A percentile compares a stretch with the other conserved stretches of the same genome.
phyloP scores from a whole-genome alignment of 1,139 yeast genomes.

The Yamadazyma conglobata region DNA sequence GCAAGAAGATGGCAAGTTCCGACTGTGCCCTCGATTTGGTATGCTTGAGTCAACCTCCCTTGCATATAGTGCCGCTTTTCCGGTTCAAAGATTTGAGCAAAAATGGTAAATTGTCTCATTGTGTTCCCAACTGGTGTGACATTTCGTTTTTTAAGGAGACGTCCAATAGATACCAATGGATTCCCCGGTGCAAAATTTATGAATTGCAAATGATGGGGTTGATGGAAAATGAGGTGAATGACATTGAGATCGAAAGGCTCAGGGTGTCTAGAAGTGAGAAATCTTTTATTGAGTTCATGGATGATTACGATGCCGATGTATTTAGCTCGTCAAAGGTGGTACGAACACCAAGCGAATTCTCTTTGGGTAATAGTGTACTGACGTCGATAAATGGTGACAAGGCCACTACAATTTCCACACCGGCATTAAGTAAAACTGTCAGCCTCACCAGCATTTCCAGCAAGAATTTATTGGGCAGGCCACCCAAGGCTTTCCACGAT shows the following conservation, averaged over 20 bases:
- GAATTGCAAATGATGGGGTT: slow-evolving; percentile 98
- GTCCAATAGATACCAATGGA: slow-evolving; percentile 63
- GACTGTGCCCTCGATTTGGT: slow-evolving; percentile 88
- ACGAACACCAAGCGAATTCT: slow-evolving; percentile 5
- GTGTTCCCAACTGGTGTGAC: slow-evolving; percentile 94
- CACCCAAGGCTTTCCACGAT: slow-evolving; percentile 14
- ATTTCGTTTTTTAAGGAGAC: slow-evolving; percentile 78
- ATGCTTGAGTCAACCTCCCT: slow-evolving; percentile 85
- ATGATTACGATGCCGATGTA: slow-evolving; percentile 53
- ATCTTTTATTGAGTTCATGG: slow-evolving; percentile 51
- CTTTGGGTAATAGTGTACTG: slow-evolving; percentile 5
- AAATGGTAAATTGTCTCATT: slow-evolving; percentile 55
- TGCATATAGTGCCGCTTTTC: slow-evolving; percentile 87
- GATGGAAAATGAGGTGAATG: slow-evolving; percentile 81
- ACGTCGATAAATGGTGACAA: not conserved
- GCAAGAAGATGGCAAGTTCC: slow-evolving; percentile 67
- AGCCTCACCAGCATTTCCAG: slow-evolving; percentile 1
- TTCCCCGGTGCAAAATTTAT: slow-evolving; percentile 88
- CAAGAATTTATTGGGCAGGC: slow-evolving; percentile 1
- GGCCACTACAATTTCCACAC: not conserved
- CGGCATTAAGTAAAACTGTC: not conserved
- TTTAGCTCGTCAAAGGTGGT: slow-evolving; percentile 32
- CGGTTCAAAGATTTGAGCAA: slow-evolving; percentile 47
- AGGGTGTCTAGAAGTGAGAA: slow-evolving; percentile 24
- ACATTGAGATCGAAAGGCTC: slow-evolving; percentile 59